Conservation (phyloP, 176 grass and related monocot genomes). For the Oryza nivara region DNA sequence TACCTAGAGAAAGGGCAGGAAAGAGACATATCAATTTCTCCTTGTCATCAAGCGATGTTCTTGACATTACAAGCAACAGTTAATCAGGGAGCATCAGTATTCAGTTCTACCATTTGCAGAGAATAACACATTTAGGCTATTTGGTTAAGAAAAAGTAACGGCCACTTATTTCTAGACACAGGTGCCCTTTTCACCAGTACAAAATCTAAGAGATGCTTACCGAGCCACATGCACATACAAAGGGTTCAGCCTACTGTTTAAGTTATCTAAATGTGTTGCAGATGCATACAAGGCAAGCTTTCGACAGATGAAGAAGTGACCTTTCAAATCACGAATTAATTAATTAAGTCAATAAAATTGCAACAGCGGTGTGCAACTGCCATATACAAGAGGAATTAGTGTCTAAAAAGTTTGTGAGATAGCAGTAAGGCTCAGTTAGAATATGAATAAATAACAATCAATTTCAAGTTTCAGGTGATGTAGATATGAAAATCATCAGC, state of each 20-base stretch:
- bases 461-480: neutral
- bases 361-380: neutral
- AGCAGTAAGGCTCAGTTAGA: constrained; percentile 9
- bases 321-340: constrained; percentile 19
- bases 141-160: neutral
- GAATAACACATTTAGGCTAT: neutral
- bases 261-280: neutral
- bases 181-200: neutral
- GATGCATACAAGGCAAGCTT: constrained; percentile 11
- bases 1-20: constrained; percentile 59
- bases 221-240: neutral
- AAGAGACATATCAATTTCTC: constrained; percentile 33
- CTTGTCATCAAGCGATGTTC: neutral
- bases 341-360: neutral
- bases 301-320: constrained; percentile 7
- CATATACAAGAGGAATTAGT: constrained; percentile 15
- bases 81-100: neutral
- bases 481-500: constrained; percentile 18
- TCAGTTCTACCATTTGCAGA: neutral
- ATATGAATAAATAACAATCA: constrained; percentile 6
- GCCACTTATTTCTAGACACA: constrained; percentile 13
- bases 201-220: constrained; percentile 7
- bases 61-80: neutral
- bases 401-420: neutral
- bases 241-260: neutral